These are phyloP conservation scores for Mortierella claussenii DNA, from an alignment of 192 early-diverging fungal genomes.

Conservation along the genomic window DNA sequence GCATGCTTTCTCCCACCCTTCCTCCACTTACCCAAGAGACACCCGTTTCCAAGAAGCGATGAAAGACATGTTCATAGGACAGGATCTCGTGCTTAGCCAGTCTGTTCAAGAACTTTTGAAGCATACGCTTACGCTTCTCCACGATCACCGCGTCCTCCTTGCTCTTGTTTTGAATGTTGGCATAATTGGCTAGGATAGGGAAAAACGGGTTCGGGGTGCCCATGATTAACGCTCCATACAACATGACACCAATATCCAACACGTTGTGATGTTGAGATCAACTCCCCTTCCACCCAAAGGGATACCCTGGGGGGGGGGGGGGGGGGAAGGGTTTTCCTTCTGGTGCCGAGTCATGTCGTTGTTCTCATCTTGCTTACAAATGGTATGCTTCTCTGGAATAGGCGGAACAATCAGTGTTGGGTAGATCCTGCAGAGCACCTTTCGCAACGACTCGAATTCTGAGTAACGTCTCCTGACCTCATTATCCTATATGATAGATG, in stretches of 20 bases:
- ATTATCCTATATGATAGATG: no score
- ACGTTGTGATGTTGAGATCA: no score
- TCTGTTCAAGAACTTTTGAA: conserved; percentile 95
- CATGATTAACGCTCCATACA: no score
- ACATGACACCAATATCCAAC: no score
- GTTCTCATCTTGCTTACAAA: conserved; percentile 80
- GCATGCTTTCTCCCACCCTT: no score
- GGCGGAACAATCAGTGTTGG: conserved; percentile 93
- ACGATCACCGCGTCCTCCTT: conserved; percentile 94
- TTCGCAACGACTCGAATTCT: conserved; percentile 94
- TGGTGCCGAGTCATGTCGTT: no score
- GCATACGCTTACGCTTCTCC: conserved; percentile 89
- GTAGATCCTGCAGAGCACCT: conserved; percentile 79
- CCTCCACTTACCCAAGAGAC: conserved; percentile 78
- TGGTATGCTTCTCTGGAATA: conserved; percentile 97
- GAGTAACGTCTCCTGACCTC: conserved; percentile 91
- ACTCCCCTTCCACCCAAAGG: no score
- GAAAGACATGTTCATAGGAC: conserved; percentile 88
- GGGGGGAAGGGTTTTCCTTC: no score
- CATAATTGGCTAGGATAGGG: conserved; percentile 64
- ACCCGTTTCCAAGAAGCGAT: conserved; percentile 88
- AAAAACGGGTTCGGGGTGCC: no score
- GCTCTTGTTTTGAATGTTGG: conserved; percentile 84
- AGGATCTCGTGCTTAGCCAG: conserved; percentile 89
- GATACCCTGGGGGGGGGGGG: no score